phyloP scores from a whole-genome alignment of 768 basidiomycete genomes.

The Boletus reticuloceps region DNA sequence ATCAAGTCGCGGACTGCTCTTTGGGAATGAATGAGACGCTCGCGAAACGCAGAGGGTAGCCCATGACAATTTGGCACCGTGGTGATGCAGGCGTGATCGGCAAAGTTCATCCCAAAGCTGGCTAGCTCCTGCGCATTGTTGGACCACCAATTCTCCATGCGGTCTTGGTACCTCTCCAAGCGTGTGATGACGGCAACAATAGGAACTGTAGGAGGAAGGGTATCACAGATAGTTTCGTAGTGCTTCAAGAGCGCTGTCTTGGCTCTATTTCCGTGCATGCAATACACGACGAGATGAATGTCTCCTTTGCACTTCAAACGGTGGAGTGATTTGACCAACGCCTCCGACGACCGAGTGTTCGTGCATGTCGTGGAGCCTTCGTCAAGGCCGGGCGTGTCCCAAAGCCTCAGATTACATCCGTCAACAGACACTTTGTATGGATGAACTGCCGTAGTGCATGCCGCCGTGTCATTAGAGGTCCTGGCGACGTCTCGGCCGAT shows the following conservation, averaged over 20 bases:
- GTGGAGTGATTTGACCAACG: constrained; percentile 5
- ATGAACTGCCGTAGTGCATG: constrained; percentile 12
- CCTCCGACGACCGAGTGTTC: constrained; percentile 2
- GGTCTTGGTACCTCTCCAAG: constrained; percentile 16
- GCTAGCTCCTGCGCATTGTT: constrained; percentile 10
- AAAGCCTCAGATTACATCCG: constrained; percentile 9
- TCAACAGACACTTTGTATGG: constrained; percentile 13
- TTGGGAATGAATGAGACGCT: constrained; percentile 14
- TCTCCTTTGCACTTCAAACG: constrained; percentile 1
- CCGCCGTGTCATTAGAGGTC: constrained; percentile 19
- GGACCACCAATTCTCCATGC: constrained; percentile 26
- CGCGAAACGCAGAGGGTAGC: constrained; percentile 2
- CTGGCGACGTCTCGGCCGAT: constrained; percentile 6
- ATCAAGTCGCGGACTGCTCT: constrained; percentile 11
- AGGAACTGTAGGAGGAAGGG: constrained; percentile 9
- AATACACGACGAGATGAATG: constrained; percentile 22
- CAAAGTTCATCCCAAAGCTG: constrained; percentile 15
- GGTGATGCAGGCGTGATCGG: constrained; percentile 22
- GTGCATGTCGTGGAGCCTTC: constrained; percentile 5
- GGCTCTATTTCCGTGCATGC: constrained; percentile 20
- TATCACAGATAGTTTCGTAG: constrained; percentile 8
- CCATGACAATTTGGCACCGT: constrained; percentile 4
- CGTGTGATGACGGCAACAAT: constrained; percentile 17
- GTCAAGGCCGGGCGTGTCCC: constrained; percentile 20
- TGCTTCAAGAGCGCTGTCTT: constrained; percentile 14